Evolutionary conservation across 352 stramenopile genomes (phyloP), one percentile per base, ranked within the genome.

Genomic region (Phytophthora chlamydospora): DNA sequence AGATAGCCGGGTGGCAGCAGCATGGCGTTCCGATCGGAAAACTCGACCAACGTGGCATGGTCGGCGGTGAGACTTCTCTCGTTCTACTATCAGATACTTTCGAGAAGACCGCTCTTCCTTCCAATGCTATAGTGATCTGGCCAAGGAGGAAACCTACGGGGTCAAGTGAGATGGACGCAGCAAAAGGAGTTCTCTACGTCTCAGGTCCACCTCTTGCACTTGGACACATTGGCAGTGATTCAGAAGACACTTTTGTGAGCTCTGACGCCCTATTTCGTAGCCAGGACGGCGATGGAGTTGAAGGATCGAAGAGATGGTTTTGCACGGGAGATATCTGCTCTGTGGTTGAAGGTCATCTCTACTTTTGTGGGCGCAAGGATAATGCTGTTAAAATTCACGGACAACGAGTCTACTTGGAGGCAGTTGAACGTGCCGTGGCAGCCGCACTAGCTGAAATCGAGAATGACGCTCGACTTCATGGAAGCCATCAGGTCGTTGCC

Each of bases 321-420:
- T 71, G 68, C 6, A 90, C 64, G 45, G 76, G 78, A 4, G 81
- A 90, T 56, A 59, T 66, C 34, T 87, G 76, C 40, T 66, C 51
- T 12, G 53, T 78, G 4, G 9, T 75, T 17, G 50, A 62, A 45
- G 58, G 49, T 14, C 44, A 55, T 29, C 31, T 90, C 3, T 89
- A 71, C 44, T 76, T 76, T 16, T 70, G 62, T 21, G 78, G 78
- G 7, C 78, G 81, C 13, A 58, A 43, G 2, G 81, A 90, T 52
- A 58, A 68, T 33, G 60, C 71, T 32, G 68, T 90, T 8, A 90
- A 90, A 46, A 73, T 89, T 50, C 63, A 76, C 21, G 81, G 81
- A 29, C 75, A 83, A 14, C 66, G 70, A 17, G 47, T 90, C 19
- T 68, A 83, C 39, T 64, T 90, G 19, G 75, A 85, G 31, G 75